A percentile compares a stretch with the other conserved stretches of the same genome.
Conservation (phyloP, 768 basidiomycete genomes). For the Collybia nuda region DNA sequence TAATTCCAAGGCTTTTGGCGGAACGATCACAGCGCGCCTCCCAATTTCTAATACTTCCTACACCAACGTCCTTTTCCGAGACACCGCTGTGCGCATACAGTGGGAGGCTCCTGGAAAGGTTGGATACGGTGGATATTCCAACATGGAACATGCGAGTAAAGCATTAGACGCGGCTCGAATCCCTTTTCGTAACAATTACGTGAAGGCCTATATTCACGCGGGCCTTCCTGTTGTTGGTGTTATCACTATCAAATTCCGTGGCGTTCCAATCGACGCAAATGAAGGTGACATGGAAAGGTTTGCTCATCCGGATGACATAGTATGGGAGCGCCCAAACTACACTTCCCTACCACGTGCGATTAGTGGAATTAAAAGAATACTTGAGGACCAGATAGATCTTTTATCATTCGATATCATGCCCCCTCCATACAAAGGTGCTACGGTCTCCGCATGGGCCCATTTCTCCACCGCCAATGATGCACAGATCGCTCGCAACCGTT, state of each 20-base stretch:
- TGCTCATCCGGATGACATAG: slow-evolving; percentile 45
- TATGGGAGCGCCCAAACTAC: slow-evolving; percentile 51
- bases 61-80: slow-evolving; percentile 41
- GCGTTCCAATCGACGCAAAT: slow-evolving; percentile 46
- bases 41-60: slow-evolving; percentile 37
- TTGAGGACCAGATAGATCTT: slow-evolving; percentile 32
- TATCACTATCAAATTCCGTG: slow-evolving; percentile 60
- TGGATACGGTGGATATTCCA: slow-evolving; percentile 66
- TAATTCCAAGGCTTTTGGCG: slow-evolving; percentile 36
- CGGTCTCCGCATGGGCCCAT: slow-evolving; percentile 53
- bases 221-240: slow-evolving; percentile 58
- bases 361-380: slow-evolving; percentile 35
- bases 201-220: slow-evolving; percentile 50
- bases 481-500: slow-evolving; percentile 39
- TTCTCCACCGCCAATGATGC: slow-evolving; percentile 57
- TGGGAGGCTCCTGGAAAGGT: slow-evolving; percentile 59
- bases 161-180: slow-evolving; percentile 46
- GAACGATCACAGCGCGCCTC: slow-evolving; percentile 42
- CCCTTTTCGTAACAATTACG: slow-evolving; percentile 34
- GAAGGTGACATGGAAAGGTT: slow-evolving; percentile 44
- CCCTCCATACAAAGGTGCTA: slow-evolving; percentile 46
- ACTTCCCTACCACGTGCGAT: slow-evolving; percentile 35
- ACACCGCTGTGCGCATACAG: slow-evolving; percentile 54
- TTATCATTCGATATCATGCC: slow-evolving; percentile 45
- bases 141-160: slow-evolving; percentile 42